Evolutionary conservation across 2,329 filamentous ascomycete species (phyloP).

Genomic region (Pestalotiopsis sp.): DNA sequence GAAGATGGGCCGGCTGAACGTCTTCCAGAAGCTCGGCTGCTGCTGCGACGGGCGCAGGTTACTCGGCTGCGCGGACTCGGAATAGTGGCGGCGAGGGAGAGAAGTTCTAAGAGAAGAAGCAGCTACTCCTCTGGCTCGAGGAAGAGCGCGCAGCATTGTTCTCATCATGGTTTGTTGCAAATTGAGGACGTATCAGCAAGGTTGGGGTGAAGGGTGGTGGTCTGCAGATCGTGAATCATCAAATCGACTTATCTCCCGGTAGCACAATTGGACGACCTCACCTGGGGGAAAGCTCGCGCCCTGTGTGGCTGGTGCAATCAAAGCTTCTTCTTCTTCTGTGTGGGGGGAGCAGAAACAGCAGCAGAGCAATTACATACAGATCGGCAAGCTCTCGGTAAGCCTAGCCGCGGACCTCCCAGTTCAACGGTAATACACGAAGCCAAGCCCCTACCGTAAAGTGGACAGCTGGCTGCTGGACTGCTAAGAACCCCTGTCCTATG

Average conservation of each 20-base stretch:
- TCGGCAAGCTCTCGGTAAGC: background rate
- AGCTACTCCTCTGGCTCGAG: background rate
- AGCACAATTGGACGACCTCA: background rate
- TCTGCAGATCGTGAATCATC: background rate
- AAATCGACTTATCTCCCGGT: background rate
- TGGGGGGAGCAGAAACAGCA: background rate
- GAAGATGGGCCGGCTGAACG: slow-evolving; percentile 71
- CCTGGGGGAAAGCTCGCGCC: background rate
- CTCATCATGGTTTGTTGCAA: background rate
- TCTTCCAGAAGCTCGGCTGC: slow-evolving; percentile 72
- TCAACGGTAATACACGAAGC: background rate
- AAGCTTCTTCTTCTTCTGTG: background rate
- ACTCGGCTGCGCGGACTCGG: background rate
- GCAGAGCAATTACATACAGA: background rate
- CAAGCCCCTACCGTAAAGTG: background rate
- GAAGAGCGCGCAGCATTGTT: background rate
- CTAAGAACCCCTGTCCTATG: background rate
- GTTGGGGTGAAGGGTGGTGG: background rate
- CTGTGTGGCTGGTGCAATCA: slow-evolving; percentile 1
- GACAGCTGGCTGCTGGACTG: background rate
- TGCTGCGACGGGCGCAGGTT: background rate
- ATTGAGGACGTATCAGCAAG: too few species aligned
- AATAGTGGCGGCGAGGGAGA: background rate
- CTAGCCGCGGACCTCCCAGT: background rate
- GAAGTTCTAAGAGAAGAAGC: background rate